Percentiles rank a stretch among this genome's conserved stretches.
Conservation (phyloP, 1,284 basidiomycete genomes). For the Ceratobasidium sp. region DNA sequence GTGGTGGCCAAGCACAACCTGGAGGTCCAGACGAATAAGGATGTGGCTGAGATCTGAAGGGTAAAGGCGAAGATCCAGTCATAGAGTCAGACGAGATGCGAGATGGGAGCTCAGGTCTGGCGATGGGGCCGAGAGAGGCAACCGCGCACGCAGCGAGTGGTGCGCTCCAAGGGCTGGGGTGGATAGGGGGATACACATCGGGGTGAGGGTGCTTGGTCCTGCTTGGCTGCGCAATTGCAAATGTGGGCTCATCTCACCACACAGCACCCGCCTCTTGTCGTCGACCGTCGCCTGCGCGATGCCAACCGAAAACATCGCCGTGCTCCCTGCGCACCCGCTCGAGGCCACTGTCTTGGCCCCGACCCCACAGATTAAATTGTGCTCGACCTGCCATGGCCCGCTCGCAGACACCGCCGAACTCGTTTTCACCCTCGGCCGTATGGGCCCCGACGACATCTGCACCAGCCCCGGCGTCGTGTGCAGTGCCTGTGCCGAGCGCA, state of each 20-base stretch:
- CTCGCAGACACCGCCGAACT: slow-evolving; percentile 47
- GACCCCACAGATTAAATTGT: slow-evolving; percentile 51
- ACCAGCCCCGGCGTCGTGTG: slow-evolving; percentile 31
- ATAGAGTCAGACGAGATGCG: not conserved
- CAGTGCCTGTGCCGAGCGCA: slow-evolving; percentile 28
- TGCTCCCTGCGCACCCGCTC: not conserved
- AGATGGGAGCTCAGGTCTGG: too few relatives aligned
- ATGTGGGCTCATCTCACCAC: not conserved
- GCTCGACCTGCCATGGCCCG: slow-evolving; percentile 50
- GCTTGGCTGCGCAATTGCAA: slow-evolving; percentile 3
- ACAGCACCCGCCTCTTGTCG: slow-evolving; percentile 3
- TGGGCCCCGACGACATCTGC: slow-evolving; percentile 45
- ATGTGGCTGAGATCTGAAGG: not conserved
- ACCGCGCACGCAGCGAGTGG: not conserved
- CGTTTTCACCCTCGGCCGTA: slow-evolving; percentile 24
- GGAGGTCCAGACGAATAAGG: not conserved
- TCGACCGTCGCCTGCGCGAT: not conserved
- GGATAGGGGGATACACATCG: slow-evolving; percentile 20
- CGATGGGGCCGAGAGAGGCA: not conserved
- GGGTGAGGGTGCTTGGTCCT: not conserved
- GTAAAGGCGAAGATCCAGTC: not conserved
- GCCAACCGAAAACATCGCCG: slow-evolving; percentile 34
- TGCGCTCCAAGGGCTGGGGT: not conserved
- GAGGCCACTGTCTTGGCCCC: not conserved
- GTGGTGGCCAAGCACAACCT: not conserved